Conservation (phyloP, 148 eudicot genomes). For the Amaranthus cruentus region DNA sequence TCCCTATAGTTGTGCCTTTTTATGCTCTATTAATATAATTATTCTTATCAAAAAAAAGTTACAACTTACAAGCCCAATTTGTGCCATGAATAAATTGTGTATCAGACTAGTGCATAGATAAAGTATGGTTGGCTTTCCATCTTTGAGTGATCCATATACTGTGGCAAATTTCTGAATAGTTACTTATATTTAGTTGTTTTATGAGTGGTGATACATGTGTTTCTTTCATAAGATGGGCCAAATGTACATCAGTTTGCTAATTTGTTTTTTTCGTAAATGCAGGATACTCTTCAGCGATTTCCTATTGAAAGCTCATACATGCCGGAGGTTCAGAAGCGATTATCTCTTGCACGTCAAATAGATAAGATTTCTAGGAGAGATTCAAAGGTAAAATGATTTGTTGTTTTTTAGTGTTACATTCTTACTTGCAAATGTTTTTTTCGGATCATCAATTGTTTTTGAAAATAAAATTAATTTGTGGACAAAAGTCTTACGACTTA, state of each 20-base stretch:
- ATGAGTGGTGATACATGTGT: neutral
- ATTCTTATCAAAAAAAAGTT: too few species aligned
- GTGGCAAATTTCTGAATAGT: neutral
- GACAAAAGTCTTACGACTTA: too few species aligned
- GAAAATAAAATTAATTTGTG: too few species aligned
- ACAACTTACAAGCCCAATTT: neutral
- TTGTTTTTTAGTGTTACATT: slow-evolving; percentile 2
- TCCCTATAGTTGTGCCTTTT: too few species aligned
- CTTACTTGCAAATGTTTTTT: neutral
- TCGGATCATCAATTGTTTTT: too few species aligned
- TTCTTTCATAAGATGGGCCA: neutral
- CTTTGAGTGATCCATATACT: neutral
- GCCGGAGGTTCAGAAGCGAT: slow-evolving; percentile 70
- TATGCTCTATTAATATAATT: too few species aligned
- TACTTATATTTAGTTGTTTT: neutral
- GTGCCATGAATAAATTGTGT: neutral
- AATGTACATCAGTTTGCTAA: neutral
- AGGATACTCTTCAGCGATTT: slow-evolving; percentile 78
- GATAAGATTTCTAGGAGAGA: slow-evolving; percentile 74
- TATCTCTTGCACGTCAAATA: slow-evolving; percentile 88
- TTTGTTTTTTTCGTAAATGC: slow-evolving; percentile 26
- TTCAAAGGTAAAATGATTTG: slow-evolving; percentile 52
- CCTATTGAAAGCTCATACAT: slow-evolving; percentile 76
- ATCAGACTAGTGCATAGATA: neutral
- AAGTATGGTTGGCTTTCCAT: neutral